These are phyloP conservation scores for Prosopis cineraria DNA, from an alignment of 306 rosid genomes.

Conservation along the genomic window DNA sequence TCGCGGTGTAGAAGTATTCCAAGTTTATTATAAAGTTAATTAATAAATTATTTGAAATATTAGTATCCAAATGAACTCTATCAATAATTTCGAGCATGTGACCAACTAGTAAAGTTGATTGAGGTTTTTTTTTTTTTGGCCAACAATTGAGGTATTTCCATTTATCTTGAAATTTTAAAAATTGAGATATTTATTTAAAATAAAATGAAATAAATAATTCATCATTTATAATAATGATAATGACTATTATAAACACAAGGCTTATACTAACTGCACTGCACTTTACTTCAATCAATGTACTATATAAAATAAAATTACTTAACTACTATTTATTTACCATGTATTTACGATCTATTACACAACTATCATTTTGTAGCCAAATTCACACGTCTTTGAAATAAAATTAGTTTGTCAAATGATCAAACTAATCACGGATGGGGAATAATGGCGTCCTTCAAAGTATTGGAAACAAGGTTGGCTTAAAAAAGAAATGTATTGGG, in stretches of 20 bases:
- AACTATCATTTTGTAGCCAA: too few species aligned
- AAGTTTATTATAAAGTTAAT: not conserved
- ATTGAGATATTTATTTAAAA: not conserved
- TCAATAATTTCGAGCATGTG: slow-evolving; percentile 13
- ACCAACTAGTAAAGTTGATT: slow-evolving; percentile 1
- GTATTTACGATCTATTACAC: too few species aligned
- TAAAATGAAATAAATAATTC: not conserved
- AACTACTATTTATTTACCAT: too few species aligned
- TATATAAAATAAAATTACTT: too few species aligned
- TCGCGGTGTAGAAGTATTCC: not conserved
- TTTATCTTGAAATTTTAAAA: not conserved
- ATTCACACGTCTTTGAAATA: too few species aligned
- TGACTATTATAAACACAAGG: not conserved
- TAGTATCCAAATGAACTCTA: not conserved
- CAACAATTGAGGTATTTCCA: not conserved
- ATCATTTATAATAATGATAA: not conserved
- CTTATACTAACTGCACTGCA: not conserved
- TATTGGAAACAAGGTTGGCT: too few species aligned
- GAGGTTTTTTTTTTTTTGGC: too few species aligned
- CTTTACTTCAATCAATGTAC: not conserved
- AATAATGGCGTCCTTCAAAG: too few species aligned
- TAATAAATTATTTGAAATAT: not conserved
- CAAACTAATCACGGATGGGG: too few species aligned
- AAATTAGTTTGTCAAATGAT: too few species aligned
- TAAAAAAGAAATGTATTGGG: too few species aligned